These are phyloP conservation scores for Kodamaea neixiangensis DNA, from an alignment of 805 yeast species.

Conservation along the genomic window DNA sequence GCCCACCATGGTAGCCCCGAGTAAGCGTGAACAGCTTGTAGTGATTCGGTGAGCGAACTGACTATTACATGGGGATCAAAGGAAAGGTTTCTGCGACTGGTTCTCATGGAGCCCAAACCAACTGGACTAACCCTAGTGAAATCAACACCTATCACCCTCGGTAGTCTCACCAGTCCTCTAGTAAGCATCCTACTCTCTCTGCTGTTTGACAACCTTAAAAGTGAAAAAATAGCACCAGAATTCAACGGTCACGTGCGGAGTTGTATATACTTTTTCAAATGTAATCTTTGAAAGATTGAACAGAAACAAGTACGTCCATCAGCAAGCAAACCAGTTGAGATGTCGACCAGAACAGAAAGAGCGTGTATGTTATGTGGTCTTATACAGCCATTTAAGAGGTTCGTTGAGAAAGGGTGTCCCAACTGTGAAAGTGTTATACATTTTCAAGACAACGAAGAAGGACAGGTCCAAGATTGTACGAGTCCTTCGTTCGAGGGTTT, in stretches of 20 bases:
- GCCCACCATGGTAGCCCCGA: conserved; percentile 82
- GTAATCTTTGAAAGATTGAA: not conserved
- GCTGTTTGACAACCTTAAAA: not conserved
- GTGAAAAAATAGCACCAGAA: conserved; percentile 1
- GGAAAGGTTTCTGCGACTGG: conserved; percentile 22
- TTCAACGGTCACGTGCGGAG: not conserved
- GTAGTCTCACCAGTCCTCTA: conserved; percentile 3
- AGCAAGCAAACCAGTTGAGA: conserved; percentile 12
- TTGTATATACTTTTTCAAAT: too few relatives aligned
- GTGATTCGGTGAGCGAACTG: conserved; percentile 33
- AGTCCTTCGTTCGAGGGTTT: conserved; percentile 96
- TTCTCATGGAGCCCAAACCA: not conserved
- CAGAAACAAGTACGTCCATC: not conserved
- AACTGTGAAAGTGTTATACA: conserved; percentile 91
- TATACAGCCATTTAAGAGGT: conserved; percentile 72
- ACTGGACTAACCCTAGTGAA: not conserved
- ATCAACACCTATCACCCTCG: not conserved
- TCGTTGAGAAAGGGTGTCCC: conserved; percentile 88
- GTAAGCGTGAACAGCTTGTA: conserved; percentile 52
- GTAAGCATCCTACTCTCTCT: not conserved
- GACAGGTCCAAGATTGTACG: conserved; percentile 85
- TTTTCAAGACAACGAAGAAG: conserved; percentile 75
- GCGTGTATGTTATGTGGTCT: conserved; percentile 98
- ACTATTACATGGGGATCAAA: conserved; percentile 36
- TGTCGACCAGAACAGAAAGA: conserved; percentile 72